Evolutionary conservation across 1,139 yeast species (phyloP), one percentile per base, ranked within the genome.

Genomic region (Nakaseomyces bracarensis): DNA sequence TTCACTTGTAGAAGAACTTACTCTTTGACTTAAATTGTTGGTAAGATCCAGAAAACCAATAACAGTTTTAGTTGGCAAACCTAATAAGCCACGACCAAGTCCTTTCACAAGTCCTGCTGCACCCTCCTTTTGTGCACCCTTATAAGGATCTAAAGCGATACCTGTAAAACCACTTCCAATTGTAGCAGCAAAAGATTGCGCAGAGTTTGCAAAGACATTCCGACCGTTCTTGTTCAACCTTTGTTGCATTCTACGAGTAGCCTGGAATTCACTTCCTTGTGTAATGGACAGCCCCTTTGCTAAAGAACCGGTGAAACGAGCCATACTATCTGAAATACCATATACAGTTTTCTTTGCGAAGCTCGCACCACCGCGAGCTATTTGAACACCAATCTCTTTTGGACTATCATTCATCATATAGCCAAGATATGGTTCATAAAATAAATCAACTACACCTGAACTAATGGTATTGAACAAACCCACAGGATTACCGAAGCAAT

Each of bases 351-450:
- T 93, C 59, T 89, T 89, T 62, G 93, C 72, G 65, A 93, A 91
- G 61, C 95, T 85, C 46, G 86, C 67, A 0, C 98, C 95, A 46
- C 99, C 99, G 57, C 87, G 89, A 1, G 98, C 98, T 36, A 93
- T 66, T 3, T 96, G 95, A 47, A 91, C 84, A 27, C 98, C 98
- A 39, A 93, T 67, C 54, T 93, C 98, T 58, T 86, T 95, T 0
- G 98, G 98, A 31, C 96, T 69, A 62, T 93, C 98, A 50, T 84
- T 89, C 73, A 91, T 76, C 42, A 91, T 77, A 53, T 86, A 85
- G 0, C 99, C 99, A 58, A 87, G 93, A 56, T 91, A 93, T 1
- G 99, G 99, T 57, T 91, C 98, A 59, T 93, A 93, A 60, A 93
- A 93, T 31, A 91, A 82, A 63, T 93, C 99, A 73, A 87, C 75